Base-by-base conservation (phyloP, 441 rosid species). In the California macrophylla region DNA sequence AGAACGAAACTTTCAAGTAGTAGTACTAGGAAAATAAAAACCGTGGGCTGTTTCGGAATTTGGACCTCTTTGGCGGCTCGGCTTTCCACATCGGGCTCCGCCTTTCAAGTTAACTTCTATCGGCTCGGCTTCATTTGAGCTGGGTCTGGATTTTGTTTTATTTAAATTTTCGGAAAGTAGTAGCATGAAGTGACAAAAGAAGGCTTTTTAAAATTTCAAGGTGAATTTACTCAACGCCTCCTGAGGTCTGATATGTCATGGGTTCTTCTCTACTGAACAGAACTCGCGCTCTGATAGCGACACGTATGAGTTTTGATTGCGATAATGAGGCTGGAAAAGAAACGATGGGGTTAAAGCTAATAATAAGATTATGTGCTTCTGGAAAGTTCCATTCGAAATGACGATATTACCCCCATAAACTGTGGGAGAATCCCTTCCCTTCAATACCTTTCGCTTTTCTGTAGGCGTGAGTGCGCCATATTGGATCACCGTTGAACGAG, bases 1-100 rank as follows among this genome's bases (percentile, higher is more conserved):
- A 77, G 74, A 84, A 76, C 75, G 84, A 83, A 71, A 73, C 73
- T 72, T 74, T 52, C 24, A 52, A 50, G 20, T 50, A 50, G 58
- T 15, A 50, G 58, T 16, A 50, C 58, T 50, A 16, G 58, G 58
- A 50, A 50, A 52, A 20, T 20, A 18, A 54, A 54, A 54, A 20
- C 61, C 25, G 61, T 54, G 61, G 61, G 61, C 61, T 20, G 25
- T 54, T 54, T 54, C 12, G 61, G 61, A 1, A 54, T 54, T 54
- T 54, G 61, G 25, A 18, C 25, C 61, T 54, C 3, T 21, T 54
- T 6, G 8, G 24, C 61, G 61, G 61, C 24, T 54, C 61, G 61
- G 61, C 61, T 54, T 20, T 2, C 2, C n/a, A 3, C 50, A 42
- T 15, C 50, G 50, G 16, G 50, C 16, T 13, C 50, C 50, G 16